Base-by-base conservation (phyloP, 2,329 filamentous ascomycete species). In the Blumeria hordei region DNA sequence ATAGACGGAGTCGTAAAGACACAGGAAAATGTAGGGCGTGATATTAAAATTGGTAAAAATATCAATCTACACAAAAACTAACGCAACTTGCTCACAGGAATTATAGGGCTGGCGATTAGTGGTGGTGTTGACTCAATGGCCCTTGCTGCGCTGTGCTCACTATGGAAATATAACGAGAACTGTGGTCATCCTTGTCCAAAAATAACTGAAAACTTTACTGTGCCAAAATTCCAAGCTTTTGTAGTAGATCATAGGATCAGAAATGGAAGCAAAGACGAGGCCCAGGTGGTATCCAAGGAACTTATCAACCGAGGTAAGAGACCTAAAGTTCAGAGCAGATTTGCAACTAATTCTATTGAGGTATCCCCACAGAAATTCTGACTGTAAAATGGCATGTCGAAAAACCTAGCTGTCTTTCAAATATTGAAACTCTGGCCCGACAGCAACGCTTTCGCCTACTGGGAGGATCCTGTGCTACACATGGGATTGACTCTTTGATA, bases 61-160 rank as follows among this genome's bases (percentile, higher is more conserved):
- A 28, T 28, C 21, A 2, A 4, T 4, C 21, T 28, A 2, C 21
- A 28, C 21, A 28, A 28, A 28, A 28, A 28, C 21, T 4, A 28
- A 28, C 4, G 21, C 21, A 28, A 28, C 21, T 28, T 28, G 21
- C 21, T 28, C 21, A 28, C 21, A 28, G 21, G 21, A 28, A 28
- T 43, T 43, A 58, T 49, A 85, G 82, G 75, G 55, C 70, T 96
- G 57, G 92, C 88, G 14, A 72, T 96, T 58, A 95, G 88, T 64
- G 92, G 92, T 28, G 92, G 92, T 7, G 85, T 92, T 41, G 92
- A 98, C 67, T 96, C 90, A n/a, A 98, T 96, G 88, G 90, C 90
- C 33, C 72, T 98, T 57, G 87, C 88, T 55, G 80, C 73, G 57
- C 74, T 96, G 37, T 85, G 84, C 64, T 74, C 72, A 52, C 49